phyloP scores from a whole-genome alignment of 805 yeast species.

The Pichia eremophila region DNA sequence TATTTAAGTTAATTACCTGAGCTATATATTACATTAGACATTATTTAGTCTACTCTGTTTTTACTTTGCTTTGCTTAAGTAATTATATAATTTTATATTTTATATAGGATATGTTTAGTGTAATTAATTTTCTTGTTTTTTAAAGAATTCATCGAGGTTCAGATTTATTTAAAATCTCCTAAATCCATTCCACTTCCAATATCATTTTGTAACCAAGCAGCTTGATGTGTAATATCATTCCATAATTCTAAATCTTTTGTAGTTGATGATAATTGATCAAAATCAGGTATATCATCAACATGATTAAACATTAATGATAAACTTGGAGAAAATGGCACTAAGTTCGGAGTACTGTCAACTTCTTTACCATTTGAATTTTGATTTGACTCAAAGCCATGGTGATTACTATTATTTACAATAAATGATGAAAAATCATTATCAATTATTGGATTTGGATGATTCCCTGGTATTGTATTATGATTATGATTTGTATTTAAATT shows the following conservation, averaged over 20 bases:
- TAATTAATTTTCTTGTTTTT: conserved; percentile 6
- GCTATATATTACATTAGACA: neutral
- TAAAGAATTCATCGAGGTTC: neutral
- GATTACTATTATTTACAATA: neutral
- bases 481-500: too few relatives aligned
- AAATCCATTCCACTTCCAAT: conserved; percentile 29
- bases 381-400: neutral
- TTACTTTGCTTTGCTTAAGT: neutral
- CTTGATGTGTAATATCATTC: conserved; percentile 72
- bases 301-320: conserved; percentile 24
- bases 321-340: conserved; percentile 19
- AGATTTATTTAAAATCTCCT: too few relatives aligned
- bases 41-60: neutral
- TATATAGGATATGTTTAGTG: conserved; percentile 6
- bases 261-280: conserved; percentile 27
- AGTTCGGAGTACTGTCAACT: conserved; percentile 2
- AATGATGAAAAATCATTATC: neutral
- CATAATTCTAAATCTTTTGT: conserved; percentile 47
- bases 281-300: conserved; percentile 27
- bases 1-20: neutral
- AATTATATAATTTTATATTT: neutral
- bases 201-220: conserved; percentile 57
- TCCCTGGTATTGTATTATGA: too few relatives aligned
- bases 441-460: neutral
- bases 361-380: neutral